Conservation (phyloP, 495 filamentous ascomycete species). For the Penicillium cataractarum region DNA sequence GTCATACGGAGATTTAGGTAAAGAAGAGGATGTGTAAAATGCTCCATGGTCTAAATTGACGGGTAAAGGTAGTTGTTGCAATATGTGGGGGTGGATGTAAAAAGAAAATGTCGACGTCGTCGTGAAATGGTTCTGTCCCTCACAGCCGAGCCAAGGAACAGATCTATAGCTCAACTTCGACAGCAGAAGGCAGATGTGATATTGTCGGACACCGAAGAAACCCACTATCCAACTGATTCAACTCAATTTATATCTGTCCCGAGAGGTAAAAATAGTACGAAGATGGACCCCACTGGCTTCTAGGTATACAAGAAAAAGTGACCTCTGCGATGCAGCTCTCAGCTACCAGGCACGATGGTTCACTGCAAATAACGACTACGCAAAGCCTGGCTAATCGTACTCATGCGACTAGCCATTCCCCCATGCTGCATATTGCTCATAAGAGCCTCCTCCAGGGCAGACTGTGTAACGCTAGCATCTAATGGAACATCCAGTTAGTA, state of each 20-base stretch:
- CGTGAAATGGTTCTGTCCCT: background rate
- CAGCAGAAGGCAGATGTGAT: too few relatives aligned
- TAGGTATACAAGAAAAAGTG: background rate
- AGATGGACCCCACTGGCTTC: background rate
- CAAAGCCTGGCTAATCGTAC: constrained; percentile 73
- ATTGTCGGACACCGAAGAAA: too few relatives aligned
- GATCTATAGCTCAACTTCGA: background rate
- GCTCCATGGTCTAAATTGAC: too few relatives aligned
- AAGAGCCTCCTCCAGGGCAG: constrained; percentile 90
- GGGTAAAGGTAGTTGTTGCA: too few relatives aligned
- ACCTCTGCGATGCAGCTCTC: background rate
- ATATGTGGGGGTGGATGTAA: too few relatives aligned
- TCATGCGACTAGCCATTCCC: constrained; percentile 85
- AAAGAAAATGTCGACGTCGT: background rate
- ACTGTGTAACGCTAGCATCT: constrained; percentile 95
- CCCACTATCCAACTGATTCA: too few relatives aligned
- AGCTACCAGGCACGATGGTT: background rate
- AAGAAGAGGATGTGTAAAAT: background rate
- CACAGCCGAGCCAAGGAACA: background rate
- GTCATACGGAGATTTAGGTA: background rate
- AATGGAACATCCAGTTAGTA: constrained; percentile 6
- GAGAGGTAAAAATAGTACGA: too few relatives aligned
- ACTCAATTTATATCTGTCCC: too few relatives aligned
- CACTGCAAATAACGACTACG: constrained; percentile 52
- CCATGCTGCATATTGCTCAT: constrained; percentile 87